Evolutionary conservation across 257 asterid species (phyloP), one percentile per base, ranked within the genome.

Genomic region (Gentiana straminea): DNA sequence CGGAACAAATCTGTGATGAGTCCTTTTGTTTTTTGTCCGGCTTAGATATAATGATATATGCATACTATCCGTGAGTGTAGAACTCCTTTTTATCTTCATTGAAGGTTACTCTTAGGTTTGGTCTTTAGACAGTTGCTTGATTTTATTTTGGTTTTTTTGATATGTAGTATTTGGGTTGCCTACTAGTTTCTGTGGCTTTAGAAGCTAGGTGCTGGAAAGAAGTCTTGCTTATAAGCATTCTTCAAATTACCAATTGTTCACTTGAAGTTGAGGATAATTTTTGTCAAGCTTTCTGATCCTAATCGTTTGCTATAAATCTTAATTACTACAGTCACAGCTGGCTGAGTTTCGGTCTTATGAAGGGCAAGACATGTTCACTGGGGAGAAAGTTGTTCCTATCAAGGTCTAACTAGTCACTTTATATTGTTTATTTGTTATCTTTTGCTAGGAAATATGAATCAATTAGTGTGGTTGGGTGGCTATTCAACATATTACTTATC

Each of bases 351-450:
- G 98, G 61, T 83, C 97, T 9, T 83, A 81, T 63, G 97, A 92
- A 71, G 98, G 97, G 56, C 97, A 88, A 74, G 98, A 92, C 68
- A 92, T 92, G 98, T 76, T 79, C 73, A 81, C 90, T 51, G 95
- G 95, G 32, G 97, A 92, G 73, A 81, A 79, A 75, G 75, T 92
- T 60, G 97, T 87, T 48, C 97, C 97, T 35, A 88, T 92, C 75
- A 92, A 88, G 98, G 98, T 90, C 52, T 64, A 78, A 10, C 41
- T 4, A 71, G 35, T 69, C 48, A 33, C 47, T n/a, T 33, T 54
- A 35, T 64, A 43, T 44, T 15, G 11, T 49, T 37, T 50, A 56
- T 6, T 58, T 45, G 5, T 24, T 41, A 56, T 47, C n/a, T 51
- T 57, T 35, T 45, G 37, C 37, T 48, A 54, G 36, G 9, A 45